Conservation (phyloP, 345 rosid species). For the Eucalyptus grandis region DNA sequence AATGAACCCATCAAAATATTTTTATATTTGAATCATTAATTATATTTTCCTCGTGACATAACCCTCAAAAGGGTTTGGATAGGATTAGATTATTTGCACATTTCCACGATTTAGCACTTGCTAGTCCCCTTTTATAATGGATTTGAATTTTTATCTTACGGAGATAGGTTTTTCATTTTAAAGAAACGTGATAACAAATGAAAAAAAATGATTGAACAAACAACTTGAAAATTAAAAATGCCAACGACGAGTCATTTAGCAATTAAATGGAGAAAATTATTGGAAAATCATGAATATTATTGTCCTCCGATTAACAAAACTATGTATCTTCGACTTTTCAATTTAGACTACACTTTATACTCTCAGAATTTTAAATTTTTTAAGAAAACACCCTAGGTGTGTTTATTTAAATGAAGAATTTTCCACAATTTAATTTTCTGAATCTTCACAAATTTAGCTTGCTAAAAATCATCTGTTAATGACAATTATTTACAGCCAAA, state of each 20-base stretch:
- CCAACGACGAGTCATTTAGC: not conserved
- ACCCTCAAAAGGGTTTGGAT: fast-evolving
- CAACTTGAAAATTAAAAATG: not conserved
- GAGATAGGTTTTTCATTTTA: too few relatives aligned
- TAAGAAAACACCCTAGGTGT: not conserved
- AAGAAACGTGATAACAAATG: not conserved
- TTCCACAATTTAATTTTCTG: not conserved
- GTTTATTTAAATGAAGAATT: too few relatives aligned
- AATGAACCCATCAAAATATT: not conserved
- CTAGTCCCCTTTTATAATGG: not conserved
- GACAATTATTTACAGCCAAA: not conserved
- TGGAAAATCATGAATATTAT: not conserved
- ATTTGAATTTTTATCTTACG: too few relatives aligned
- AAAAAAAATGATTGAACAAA: not conserved
- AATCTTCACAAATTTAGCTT: not conserved
- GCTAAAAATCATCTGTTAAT: fast-evolving
- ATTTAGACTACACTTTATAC: not conserved
- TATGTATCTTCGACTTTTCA: too few relatives aligned
- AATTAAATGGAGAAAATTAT: not conserved
- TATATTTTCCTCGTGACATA: not conserved
- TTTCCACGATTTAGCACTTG: not conserved
- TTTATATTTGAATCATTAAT: not conserved
- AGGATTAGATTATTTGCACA: not conserved
- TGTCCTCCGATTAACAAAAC: not conserved
- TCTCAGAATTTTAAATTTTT: not conserved